Evolutionary conservation across 2,329 filamentous ascomycete species (phyloP).

Genomic region (Colletotrichum paranaense): DNA sequence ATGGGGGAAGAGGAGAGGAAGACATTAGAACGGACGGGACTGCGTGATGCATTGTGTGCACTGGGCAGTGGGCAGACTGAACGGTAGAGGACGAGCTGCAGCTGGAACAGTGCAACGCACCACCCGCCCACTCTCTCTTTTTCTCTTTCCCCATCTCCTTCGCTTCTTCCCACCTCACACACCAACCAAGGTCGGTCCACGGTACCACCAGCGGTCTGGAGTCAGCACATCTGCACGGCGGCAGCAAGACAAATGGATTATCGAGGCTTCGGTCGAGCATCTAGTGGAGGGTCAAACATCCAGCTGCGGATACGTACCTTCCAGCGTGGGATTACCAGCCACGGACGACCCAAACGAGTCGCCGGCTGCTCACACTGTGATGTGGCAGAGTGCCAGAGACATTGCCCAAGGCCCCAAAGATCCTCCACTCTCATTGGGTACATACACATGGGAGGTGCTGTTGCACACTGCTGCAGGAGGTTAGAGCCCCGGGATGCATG

Average conservation of each 20-base stretch:
- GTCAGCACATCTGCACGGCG: not conserved
- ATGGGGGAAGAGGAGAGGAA: not conserved
- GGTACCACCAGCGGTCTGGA: too few species aligned
- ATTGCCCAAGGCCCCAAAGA: not conserved
- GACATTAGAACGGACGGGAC: slow-evolving; percentile 18
- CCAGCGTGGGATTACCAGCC: slow-evolving; percentile 13
- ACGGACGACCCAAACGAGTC: not conserved
- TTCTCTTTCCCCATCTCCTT: not conserved
- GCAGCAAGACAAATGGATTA: not conserved
- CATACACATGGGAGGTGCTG: slow-evolving; percentile 1
- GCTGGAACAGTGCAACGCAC: slow-evolving; percentile 10
- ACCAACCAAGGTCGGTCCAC: not conserved
- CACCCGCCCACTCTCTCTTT: not conserved
- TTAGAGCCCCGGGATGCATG: slow-evolving; percentile 34
- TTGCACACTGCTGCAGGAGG: slow-evolving; percentile 22
- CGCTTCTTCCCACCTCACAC: not conserved
- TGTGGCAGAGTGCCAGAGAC: not conserved
- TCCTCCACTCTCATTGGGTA: slow-evolving; percentile 13
- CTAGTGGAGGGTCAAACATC: too few species aligned
- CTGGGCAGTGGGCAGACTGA: slow-evolving; percentile 1
- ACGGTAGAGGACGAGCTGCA: not conserved
- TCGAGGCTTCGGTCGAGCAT: not conserved
- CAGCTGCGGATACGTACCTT: not conserved
- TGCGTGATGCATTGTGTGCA: not conserved
- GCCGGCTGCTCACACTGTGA: not conserved